Base-by-base conservation (phyloP, 768 basidiomycete species). In the Rhodotorula diobovata region DNA sequence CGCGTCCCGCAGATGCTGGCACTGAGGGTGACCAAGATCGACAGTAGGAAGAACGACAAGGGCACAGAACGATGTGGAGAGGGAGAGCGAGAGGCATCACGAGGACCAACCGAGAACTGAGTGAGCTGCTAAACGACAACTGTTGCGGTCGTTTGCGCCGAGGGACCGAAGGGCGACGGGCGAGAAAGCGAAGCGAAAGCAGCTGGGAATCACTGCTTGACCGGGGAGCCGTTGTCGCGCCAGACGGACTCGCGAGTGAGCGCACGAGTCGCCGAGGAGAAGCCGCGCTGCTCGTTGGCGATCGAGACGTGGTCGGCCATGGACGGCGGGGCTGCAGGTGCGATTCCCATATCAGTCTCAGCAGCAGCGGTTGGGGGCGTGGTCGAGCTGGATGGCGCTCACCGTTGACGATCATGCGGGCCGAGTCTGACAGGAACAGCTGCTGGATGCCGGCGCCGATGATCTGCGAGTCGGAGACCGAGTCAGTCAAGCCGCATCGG, bases 361-460 rank as follows among this genome's bases (percentile, higher is more conserved):
- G n/a, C n/a, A n/a, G n/a, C n/a, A n/a, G n/a, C n/a, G n/a, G n/a
- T n/a, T n/a, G n/a, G n/a, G n/a, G 12, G 20, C 18, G 9, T 6
- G n/a, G 41, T 21, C 54, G 35, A n/a, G 41, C 2, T 8, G n/a
- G 45, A 34, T 7, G 28, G 39, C 14, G 14, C 21, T 30, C 46
- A 37, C n/a, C 35, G 45, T 45, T 59, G 58, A 59, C 58, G n/a
- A 57, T 48, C 45, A 63, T 58, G 35, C 43, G 61, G 2, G 46
- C 23, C 23, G 48, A 45, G 67, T 68, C 66, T 18, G 65, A 59
- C 9, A 76, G 61, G 66, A 76, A 61, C 41, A 71, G 56, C 15
- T 61, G 65, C 32, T 76, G 75, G 63, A 76, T 57, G 21, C 4
- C 34, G 25, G 66, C 75, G 35, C 68, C 75, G 51, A 63, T 28